Percentiles rank a stretch among this genome's conserved stretches.
phyloP scores from a whole-genome alignment of 441 rosid genomes.

The Adansonia gregorii region DNA sequence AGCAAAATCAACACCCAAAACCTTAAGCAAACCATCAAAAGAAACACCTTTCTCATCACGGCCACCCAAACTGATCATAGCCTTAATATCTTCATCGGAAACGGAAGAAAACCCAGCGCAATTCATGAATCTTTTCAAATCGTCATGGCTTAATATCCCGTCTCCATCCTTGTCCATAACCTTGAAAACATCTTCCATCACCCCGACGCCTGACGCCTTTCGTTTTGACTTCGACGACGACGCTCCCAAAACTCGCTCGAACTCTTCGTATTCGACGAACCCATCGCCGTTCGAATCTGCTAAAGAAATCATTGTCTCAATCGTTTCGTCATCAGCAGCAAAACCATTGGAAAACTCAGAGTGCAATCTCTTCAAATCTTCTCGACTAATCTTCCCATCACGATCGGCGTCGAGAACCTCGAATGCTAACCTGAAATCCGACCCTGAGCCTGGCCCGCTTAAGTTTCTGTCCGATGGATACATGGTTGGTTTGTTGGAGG shows the following conservation, averaged over 20 bases:
- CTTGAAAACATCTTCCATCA: conserved; percentile 73
- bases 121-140: conserved; percentile 69
- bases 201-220: conserved; percentile 31
- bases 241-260: conserved; percentile 55
- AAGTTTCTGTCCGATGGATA: conserved; percentile 56
- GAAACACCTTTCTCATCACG: conserved; percentile 56
- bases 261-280: conserved; percentile 83
- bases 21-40: conserved; percentile 56
- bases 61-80: conserved; percentile 69
- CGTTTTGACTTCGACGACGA: conserved; percentile 20
- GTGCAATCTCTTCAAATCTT: conserved; percentile 64
- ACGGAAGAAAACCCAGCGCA: conserved; percentile 58
- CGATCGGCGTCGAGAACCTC: conserved; percentile 76
- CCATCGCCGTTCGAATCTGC: conserved; percentile 78
- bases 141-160: conserved; percentile 63
- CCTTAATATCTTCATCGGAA: conserved; percentile 62
- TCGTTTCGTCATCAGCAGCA: conserved; percentile 43
- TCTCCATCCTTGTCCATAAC: conserved; percentile 87
- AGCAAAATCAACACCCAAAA: conserved; percentile 43
- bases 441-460: conserved; percentile 21
- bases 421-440: conserved; percentile 62
- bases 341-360: conserved; percentile 28
- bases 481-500: conserved; percentile 39
- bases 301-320: conserved; percentile 68
- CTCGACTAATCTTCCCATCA: conserved; percentile 84